A percentile compares a stretch with the other conserved stretches of the same genome.
These are phyloP conservation scores for Cytospora paraplurivora DNA, from an alignment of 2,329 filamentous ascomycete species.

Conservation along the genomic window DNA sequence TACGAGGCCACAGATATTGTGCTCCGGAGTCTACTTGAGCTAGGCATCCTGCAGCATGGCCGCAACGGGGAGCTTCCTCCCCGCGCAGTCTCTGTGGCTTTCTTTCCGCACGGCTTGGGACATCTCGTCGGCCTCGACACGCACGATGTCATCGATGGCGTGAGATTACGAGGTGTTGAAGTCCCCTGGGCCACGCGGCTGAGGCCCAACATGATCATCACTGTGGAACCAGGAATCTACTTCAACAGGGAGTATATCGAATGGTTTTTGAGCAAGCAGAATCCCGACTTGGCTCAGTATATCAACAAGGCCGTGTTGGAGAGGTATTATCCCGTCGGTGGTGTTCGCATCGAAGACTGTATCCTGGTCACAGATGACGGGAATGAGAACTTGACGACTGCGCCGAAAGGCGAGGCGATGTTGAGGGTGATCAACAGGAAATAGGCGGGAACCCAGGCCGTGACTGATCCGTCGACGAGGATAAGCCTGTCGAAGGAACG, in stretches of 20 bases:
- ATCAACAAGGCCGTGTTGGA: conserved; percentile 68
- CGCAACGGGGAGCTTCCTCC: conserved; percentile 58
- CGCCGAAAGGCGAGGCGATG: conserved; percentile 74
- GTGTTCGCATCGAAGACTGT: conserved; percentile 91
- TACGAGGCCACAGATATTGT: conserved; percentile 72
- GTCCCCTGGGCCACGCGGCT: conserved; percentile 41
- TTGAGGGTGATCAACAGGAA: conserved; percentile 59
- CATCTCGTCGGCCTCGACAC: conserved; percentile 59
- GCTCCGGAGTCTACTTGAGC: conserved; percentile 66
- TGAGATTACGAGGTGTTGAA: conserved; percentile 20
- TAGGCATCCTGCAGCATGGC: conserved; percentile 69
- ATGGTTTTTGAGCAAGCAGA: conserved; percentile 63
- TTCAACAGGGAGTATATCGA: conserved; percentile 64
- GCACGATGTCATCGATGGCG: conserved; percentile 32
- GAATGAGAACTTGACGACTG: conserved; percentile 79
- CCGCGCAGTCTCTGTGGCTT: conserved; percentile 54
- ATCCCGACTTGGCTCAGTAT: conserved; percentile 57
- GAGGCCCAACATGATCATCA: conserved; percentile 68
- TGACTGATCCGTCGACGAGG: background rate
- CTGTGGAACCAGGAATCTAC: conserved; percentile 74
- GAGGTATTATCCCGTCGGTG: conserved; percentile 76
- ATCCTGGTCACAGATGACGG: conserved; percentile 77
- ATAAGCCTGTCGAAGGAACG: background rate
- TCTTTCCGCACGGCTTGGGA: conserved; percentile 78
- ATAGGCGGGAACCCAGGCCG: background rate